Conservation (phyloP, 179 eudicot genomes). For the Carnegiea gigantea region DNA sequence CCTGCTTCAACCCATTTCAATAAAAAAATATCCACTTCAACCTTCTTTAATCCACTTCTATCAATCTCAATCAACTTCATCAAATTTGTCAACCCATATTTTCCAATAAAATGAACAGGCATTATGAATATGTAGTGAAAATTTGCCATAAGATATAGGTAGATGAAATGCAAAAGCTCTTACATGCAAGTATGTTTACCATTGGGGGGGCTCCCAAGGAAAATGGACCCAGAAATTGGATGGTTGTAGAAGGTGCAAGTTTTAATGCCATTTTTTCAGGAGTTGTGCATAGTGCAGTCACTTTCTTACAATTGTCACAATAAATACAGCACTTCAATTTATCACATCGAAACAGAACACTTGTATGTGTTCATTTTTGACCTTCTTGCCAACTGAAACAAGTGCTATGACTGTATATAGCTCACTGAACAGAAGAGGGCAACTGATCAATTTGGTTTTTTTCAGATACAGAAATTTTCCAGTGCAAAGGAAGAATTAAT, state of each 20-base stretch:
- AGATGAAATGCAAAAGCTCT: neutral
- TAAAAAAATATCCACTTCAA: too few species aligned
- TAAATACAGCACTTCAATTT: neutral
- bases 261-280: neutral
- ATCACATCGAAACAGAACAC: neutral
- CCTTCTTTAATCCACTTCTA: too few species aligned
- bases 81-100: too few species aligned
- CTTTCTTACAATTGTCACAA: conserved; percentile 8
- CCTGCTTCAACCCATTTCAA: too few species aligned
- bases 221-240: conserved; percentile 6
- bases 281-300: neutral
- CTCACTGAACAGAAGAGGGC: neutral
- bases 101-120: too few species aligned
- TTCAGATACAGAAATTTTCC: neutral
- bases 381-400: neutral
- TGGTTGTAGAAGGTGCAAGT: neutral
- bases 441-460: neutral
- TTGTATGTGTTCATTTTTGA: neutral
- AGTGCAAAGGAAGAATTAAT: neutral
- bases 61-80: too few species aligned
- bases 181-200: neutral
- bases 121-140: neutral
- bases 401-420: neutral
- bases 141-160: too few species aligned
- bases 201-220: neutral